phyloP scores from a whole-genome alignment of 1,284 basidiomycete genomes.

The Ceratobasidium sp. region DNA sequence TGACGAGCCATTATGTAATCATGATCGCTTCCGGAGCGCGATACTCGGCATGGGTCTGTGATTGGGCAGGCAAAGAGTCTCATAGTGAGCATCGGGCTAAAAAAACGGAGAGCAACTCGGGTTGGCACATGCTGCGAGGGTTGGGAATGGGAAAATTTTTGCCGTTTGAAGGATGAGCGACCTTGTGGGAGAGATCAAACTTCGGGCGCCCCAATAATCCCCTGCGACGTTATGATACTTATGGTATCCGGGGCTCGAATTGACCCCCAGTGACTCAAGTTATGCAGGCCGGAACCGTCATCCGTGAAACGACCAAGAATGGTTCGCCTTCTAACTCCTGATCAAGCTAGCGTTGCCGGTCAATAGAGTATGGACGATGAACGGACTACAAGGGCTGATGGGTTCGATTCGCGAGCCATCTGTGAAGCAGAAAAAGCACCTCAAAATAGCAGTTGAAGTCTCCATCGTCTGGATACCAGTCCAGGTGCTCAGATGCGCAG shows the following conservation, averaged over 20 bases:
- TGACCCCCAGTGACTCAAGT: background rate
- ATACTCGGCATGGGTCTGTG: background rate
- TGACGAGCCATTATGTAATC: slow-evolving; percentile 12
- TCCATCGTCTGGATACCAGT: background rate
- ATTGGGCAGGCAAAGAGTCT: background rate
- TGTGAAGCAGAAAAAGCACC: background rate
- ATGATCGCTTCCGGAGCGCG: background rate
- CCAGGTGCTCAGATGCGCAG: background rate
- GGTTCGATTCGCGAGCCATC: background rate
- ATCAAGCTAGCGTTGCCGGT: background rate
- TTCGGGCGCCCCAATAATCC: background rate
- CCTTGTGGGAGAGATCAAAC: no score
- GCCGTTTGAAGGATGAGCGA: background rate
- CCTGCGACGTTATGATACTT: background rate
- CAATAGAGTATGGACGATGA: no score
- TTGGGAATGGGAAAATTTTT: no score
- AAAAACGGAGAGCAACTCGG: no score
- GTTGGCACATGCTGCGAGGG: background rate
- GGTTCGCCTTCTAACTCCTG: background rate
- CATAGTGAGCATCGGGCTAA: background rate
- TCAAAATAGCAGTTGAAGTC: background rate
- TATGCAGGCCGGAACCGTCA: background rate
- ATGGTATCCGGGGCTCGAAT: background rate
- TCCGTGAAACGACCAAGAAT: background rate
- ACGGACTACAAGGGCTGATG: background rate